Evolutionary conservation across 2,329 filamentous ascomycete species (phyloP).

Genomic region (Aspergillus niger): DNA sequence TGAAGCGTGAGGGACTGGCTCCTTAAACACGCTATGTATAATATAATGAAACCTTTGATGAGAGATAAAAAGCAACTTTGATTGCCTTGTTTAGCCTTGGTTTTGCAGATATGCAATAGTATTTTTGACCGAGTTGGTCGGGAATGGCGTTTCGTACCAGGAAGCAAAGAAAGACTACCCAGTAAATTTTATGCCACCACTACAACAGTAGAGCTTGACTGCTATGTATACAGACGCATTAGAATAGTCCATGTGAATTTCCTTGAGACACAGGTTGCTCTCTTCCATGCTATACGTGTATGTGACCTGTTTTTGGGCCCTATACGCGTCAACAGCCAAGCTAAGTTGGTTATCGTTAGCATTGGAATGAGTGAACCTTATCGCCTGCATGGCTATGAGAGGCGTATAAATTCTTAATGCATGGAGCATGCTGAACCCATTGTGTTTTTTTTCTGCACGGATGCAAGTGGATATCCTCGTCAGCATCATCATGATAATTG

Average conservation of each 20-base stretch:
- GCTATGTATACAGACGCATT: no score
- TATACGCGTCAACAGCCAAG: not conserved
- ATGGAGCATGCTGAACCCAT: not conserved
- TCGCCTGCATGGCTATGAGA: not conserved
- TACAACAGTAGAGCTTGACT: no score
- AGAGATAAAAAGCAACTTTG: not conserved
- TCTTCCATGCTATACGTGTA: not conserved
- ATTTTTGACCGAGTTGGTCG: not conserved
- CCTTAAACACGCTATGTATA: slow-evolving; percentile 13
- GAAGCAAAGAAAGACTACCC: not conserved
- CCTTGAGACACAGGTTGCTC: not conserved
- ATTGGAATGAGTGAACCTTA: not conserved
- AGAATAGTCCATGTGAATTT: no score
- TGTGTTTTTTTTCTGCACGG: not conserved
- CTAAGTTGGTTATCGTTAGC: not conserved
- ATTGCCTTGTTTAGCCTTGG: not conserved
- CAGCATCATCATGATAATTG: not conserved
- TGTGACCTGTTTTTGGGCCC: not conserved
- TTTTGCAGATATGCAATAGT: not conserved
- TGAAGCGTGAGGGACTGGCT: slow-evolving; percentile 26
- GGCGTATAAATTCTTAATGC: not conserved
- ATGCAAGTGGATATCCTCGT: not conserved
- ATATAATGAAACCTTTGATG: not conserved
- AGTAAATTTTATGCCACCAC: not conserved
- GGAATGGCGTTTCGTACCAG: not conserved